Percentiles rank a stretch among this genome's conserved stretches.
phyloP scores from a whole-genome alignment of 352 stramenopile species.

The Pythium aquatile region DNA sequence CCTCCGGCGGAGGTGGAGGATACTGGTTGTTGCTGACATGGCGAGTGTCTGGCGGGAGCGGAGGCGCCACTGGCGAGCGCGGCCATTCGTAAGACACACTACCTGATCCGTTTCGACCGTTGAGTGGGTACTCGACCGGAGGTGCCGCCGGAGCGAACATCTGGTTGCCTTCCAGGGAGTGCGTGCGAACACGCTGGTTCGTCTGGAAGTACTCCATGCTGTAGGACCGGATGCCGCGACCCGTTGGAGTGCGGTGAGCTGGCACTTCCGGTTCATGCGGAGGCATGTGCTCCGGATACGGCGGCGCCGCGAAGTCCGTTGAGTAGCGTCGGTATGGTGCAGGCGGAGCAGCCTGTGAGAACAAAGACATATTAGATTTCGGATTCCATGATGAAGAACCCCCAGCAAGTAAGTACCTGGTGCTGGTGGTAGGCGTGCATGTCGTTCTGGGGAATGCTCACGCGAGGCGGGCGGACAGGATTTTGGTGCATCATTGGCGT shows the following conservation, averaged over 20 bases:
- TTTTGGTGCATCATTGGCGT: conserved; percentile 25
- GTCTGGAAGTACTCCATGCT: conserved; percentile 72
- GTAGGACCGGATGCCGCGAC: conserved; percentile 67
- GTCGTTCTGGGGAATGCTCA: conserved; percentile 59
- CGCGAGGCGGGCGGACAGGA: conserved; percentile 55
- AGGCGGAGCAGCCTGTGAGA: conserved; percentile 26
- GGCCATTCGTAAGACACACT: conserved; percentile 68
- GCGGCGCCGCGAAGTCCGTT: conserved; percentile 59
- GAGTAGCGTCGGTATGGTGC: conserved; percentile 74
- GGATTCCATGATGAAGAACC: too few relatives aligned
- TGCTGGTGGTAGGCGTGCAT: conserved; percentile 60
- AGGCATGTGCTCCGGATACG: conserved; percentile 61
- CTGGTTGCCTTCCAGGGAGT: conserved; percentile 71
- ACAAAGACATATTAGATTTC: neutral
- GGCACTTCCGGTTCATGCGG: conserved; percentile 42
- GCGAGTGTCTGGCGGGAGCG: conserved; percentile 54
- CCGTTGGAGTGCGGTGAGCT: conserved; percentile 30
- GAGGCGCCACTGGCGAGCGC: conserved; percentile 44
- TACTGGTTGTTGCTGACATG: conserved; percentile 33
- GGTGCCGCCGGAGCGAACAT: conserved; percentile 46
- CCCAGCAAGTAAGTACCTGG: conserved; percentile 19
- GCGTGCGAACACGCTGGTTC: conserved; percentile 59
- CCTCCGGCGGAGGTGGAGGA: conserved; percentile 61
- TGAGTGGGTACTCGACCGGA: conserved; percentile 51
- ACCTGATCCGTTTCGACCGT: conserved; percentile 61